Evolutionary conservation across 1,139 yeast species (phyloP).

Genomic region (Geotrichum aggregatum): DNA sequence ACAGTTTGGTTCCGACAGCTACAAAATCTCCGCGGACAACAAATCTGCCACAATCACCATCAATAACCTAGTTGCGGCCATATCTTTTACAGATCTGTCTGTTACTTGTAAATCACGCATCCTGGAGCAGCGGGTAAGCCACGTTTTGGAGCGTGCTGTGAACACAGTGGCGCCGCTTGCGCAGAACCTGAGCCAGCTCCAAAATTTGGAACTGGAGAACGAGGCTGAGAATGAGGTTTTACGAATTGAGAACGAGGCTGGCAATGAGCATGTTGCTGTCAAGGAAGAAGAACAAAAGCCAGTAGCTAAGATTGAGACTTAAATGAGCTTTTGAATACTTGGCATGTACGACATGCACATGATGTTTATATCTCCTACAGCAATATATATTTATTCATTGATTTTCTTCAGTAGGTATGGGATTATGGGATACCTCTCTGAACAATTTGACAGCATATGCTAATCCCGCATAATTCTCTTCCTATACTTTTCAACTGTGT

Average conservation of each 20-base stretch:
- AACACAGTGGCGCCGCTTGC: constrained; percentile 78
- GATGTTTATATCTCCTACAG: not conserved
- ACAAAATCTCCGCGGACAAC: constrained; percentile 43
- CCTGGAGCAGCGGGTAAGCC: constrained; percentile 75
- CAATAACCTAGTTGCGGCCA: constrained; percentile 69
- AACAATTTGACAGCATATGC: no score
- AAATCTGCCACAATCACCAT: constrained; percentile 55
- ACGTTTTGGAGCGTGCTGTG: constrained; percentile 71
- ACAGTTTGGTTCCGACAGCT: constrained; percentile 82
- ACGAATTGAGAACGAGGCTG: constrained; percentile 33
- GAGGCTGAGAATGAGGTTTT: constrained; percentile 43
- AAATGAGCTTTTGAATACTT: not conserved
- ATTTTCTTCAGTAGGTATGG: not conserved
- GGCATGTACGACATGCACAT: not conserved
- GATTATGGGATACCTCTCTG: no score
- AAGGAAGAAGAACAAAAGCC: no score
- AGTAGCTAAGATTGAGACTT: no score
- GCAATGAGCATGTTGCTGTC: not conserved
- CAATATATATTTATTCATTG: not conserved
- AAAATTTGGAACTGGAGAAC: not conserved
- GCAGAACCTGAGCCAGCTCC: constrained; percentile 21
- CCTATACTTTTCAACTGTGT: not conserved
- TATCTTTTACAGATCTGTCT: constrained; percentile 58
- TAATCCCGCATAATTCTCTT: no score
- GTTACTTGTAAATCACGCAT: constrained; percentile 77